phyloP scores from a whole-genome alignment of 2,329 filamentous ascomycete species.

The Scleromitrula shiraiana region DNA sequence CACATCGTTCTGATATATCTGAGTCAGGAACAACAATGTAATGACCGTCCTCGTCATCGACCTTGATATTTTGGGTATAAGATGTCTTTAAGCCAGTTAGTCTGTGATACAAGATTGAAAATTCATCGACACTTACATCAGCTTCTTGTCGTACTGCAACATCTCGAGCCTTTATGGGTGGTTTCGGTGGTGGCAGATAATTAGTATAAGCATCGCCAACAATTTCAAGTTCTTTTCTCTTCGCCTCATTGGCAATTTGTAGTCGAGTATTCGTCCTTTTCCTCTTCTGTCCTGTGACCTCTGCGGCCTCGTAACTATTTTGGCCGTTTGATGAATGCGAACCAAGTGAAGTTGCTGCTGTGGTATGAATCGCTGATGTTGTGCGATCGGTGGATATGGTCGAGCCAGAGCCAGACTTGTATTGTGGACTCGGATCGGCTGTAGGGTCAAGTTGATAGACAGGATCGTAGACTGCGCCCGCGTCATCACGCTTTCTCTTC shows the following conservation, averaged over 20 bases:
- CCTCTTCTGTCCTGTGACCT: constrained; percentile 71
- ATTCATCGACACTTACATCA: constrained; percentile 45
- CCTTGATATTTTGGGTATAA: constrained; percentile 56
- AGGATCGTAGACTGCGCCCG: constrained; percentile 53
- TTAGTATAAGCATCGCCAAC: constrained; percentile 64
- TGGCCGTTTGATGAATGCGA: constrained; percentile 54
- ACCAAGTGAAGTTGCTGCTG: constrained; percentile 78
- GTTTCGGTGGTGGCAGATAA: constrained; percentile 81
- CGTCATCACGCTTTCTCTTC: constrained; percentile 51
- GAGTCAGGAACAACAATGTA: constrained; percentile 89
- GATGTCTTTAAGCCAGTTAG: constrained; percentile 26
- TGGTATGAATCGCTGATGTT: constrained; percentile 72
- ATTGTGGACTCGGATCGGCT: constrained; percentile 65
- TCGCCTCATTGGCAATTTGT: constrained; percentile 74
- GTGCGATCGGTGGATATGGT: constrained; percentile 79
- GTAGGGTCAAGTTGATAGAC: constrained; percentile 62
- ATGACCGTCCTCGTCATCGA: constrained; percentile 94
- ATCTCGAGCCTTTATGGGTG: constrained; percentile 82
- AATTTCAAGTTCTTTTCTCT: constrained; percentile 64
- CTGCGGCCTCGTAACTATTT: constrained; percentile 59
- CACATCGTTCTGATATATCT: constrained; percentile 83
- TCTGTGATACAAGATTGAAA: constrained; percentile 9
- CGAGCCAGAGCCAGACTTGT: constrained; percentile 58
- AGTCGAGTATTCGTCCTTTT: constrained; percentile 72
- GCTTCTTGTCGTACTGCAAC: constrained; percentile 55